Evolutionary conservation across 352 stramenopile species (phyloP).

Genomic region (Aphanomyces stellatus): DNA sequence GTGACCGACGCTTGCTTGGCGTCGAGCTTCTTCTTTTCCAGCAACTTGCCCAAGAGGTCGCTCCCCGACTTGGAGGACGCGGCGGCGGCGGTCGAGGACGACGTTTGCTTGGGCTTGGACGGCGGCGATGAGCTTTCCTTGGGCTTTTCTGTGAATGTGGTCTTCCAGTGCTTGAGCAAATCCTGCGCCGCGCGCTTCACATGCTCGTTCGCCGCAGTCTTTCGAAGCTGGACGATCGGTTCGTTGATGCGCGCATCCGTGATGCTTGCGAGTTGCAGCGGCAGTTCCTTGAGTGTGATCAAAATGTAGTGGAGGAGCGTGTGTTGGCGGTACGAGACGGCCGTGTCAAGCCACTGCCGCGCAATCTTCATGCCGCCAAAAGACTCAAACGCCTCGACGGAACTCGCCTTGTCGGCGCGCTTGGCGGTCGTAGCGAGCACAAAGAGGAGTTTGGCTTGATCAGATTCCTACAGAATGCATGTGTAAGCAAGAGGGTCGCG

Average conservation of each 20-base stretch:
- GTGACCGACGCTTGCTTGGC: background rate
- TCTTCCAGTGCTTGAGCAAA: constrained; percentile 77
- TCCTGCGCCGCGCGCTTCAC: constrained; percentile 73
- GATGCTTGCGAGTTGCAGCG: constrained; percentile 79
- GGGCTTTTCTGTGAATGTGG: constrained; percentile 76
- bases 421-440: background rate
- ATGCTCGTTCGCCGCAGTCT: constrained; percentile 63
- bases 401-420: background rate
- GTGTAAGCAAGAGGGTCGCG: background rate
- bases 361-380: constrained; percentile 63
- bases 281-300: constrained; percentile 69
- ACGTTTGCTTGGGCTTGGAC: background rate
- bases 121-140: constrained; percentile 6
- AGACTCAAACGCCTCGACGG: constrained; percentile 48
- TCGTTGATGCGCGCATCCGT: constrained; percentile 84
- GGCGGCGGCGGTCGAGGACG: background rate
- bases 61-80: background rate
- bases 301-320: constrained; percentile 73
- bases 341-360: constrained; percentile 65
- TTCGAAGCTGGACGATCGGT: constrained; percentile 79
- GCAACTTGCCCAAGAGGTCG: background rate
- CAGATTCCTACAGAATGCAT: background rate
- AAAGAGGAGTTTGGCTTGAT: constrained; percentile 7
- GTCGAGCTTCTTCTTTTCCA: background rate
- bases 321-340: constrained; percentile 69